Evolutionary conservation across 169 alveolate genomes (phyloP).

Genomic region (Besnoitia besnoiti): DNA sequence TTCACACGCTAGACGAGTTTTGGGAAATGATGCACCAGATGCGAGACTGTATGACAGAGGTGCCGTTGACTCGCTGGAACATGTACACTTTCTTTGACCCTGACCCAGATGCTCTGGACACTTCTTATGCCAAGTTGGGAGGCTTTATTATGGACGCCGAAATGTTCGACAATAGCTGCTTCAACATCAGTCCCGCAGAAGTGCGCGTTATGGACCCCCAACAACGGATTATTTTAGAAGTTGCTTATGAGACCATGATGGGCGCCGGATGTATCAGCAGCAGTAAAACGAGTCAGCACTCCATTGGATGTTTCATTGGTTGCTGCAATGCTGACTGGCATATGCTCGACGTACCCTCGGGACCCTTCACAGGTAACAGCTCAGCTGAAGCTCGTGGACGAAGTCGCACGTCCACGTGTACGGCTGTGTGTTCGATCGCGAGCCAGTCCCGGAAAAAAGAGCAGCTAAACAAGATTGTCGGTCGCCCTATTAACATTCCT

Average conservation of each 20-base stretch:
- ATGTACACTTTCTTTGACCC: constrained; percentile 71
- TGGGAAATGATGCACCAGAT: constrained; percentile 65
- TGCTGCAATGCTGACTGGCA: constrained; percentile 78
- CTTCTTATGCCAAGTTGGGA: constrained; percentile 70
- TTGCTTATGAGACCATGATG: constrained; percentile 72
- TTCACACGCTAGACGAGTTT: constrained; percentile 54
- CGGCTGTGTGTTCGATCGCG: no score
- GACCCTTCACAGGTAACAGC: constrained; percentile 62
- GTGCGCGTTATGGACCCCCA: constrained; percentile 80
- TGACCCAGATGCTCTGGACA: constrained; percentile 72
- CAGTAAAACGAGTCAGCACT: constrained; percentile 60
- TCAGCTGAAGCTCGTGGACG: no score
- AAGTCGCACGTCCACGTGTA: no score
- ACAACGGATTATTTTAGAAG: constrained; percentile 80
- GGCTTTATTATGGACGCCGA: constrained; percentile 75
- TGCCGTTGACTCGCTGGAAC: constrained; percentile 75
- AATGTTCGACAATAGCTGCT: constrained; percentile 70
- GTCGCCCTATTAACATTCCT: no score
- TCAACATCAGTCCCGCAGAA: constrained; percentile 72
- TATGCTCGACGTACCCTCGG: constrained; percentile 61
- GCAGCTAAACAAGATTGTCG: no score
- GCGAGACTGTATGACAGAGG: constrained; percentile 72
- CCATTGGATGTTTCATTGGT: constrained; percentile 75
- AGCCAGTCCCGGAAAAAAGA: no score
- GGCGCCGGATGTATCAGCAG: constrained; percentile 66